Evolutionary conservation across 805 yeast species (phyloP).

Genomic region (Metschnikowia hibisci): DNA sequence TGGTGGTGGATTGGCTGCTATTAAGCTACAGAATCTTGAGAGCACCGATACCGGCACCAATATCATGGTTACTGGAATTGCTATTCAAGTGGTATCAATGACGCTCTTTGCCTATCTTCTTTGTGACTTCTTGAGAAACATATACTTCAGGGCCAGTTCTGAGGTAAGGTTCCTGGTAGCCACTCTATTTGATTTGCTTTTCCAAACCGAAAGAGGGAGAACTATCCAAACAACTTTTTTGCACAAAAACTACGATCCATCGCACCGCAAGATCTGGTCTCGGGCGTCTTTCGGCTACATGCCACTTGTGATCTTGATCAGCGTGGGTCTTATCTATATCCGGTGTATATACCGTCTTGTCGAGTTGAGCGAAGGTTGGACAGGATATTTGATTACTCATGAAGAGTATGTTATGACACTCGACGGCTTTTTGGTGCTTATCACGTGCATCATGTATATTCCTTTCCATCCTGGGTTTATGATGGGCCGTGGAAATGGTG

Average conservation of each 20-base stretch:
- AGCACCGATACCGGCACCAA: constrained; percentile 49
- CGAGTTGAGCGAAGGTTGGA: constrained; percentile 73
- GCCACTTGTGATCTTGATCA: constrained; percentile 42
- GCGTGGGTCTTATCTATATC: constrained; percentile 53
- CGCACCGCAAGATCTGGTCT: constrained; percentile 32
- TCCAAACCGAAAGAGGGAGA: constrained; percentile 21
- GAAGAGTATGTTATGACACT: constrained; percentile 39
- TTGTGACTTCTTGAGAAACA: constrained; percentile 42
- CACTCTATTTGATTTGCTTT: constrained; percentile 19
- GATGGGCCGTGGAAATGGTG: constrained; percentile 12
- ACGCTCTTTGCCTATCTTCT: constrained; percentile 51
- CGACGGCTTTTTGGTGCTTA: constrained; percentile 29
- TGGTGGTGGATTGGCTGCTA: constrained; percentile 20
- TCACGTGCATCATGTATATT: constrained; percentile 31
- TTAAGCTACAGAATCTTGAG: constrained; percentile 22
- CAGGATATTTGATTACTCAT: constrained; percentile 54
- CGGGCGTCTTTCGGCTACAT: constrained; percentile 37
- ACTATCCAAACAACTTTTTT: constrained; percentile 16
- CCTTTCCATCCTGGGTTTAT: constrained; percentile 63
- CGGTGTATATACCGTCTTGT: constrained; percentile 72
- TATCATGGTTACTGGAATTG: constrained; percentile 75
- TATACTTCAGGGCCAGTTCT: constrained; percentile 29
- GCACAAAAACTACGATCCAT: constrained; percentile 31
- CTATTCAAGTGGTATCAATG: constrained; percentile 73
- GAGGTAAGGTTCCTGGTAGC: constrained; percentile 23